Evolutionary conservation across 2,329 filamentous ascomycete genomes (phyloP), one percentile per base, ranked within the genome.

Genomic region (Colletotrichum sp.): DNA sequence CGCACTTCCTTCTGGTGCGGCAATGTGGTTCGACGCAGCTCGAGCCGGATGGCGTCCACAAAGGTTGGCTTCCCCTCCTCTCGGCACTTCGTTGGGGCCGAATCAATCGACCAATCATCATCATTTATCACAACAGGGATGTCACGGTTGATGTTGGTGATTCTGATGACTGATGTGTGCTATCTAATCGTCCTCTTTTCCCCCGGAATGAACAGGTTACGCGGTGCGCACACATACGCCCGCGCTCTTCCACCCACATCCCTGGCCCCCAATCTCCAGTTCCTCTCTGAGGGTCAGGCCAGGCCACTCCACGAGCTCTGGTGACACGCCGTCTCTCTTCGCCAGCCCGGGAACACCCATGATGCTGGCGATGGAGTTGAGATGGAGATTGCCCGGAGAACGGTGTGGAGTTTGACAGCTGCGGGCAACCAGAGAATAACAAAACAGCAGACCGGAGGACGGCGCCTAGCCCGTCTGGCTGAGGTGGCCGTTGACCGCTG

Each of bases 371-470:
- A 48, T 66, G 70, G 48, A 60, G 22, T 60, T 60, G 70, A 25
- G 18, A 58, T 74, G 70, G 74, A 76, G 65, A 74, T 74, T 76
- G 74, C 65, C 70, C 64, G 58, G 70, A 65, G 28, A 22, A 56
- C 36, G 15, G 10, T 65, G 74, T 60, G 70, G 70, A 52, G 27
- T 70, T 62, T 36, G 36, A 52, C 13, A 70, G 67, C 36, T 34
- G 18, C 15, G 48, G 43, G 2, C 43, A 52, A 1, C 43, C 27
- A 12, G 34, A 55, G 32, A 16, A 32, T 2, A 61, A 52, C 30
- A 48, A 61, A 22, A 30, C 18, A 8, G n/a, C 25, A 32, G 0
- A 58, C 22, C 60, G 60, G 34, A 69, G 52, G 36, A 43, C 66
- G 22, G 66, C 66, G 66, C n/a, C 22, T 69, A 3, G 66, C 52